Evolutionary conservation across 164 flowering plant species (phyloP), one percentile per base, ranked within the genome.

Genomic region (Magnolia changhungtana): DNA sequence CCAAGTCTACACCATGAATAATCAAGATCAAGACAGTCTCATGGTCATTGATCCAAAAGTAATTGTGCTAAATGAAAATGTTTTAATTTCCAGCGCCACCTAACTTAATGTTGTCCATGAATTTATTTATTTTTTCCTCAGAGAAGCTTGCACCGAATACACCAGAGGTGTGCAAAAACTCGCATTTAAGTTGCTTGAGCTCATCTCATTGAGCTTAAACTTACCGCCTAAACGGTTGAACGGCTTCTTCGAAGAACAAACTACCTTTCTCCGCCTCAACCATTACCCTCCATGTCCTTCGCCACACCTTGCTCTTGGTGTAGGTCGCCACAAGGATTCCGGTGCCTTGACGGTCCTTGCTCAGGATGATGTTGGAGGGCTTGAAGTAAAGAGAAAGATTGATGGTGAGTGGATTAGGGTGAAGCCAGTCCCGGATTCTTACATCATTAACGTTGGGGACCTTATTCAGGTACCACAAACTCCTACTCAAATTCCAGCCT

Each of bases 281-380:
- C 82, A 86, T 76, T 85, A 86, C 29, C 88, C 88, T 8, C 82
- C 87, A 3, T 88, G 90, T 72, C 87, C 90, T 16, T 29, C 65
- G 19, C 89, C 86, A 0, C 63, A 85, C 51, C 75, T 84, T 0
- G 83, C 84, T 29, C 83, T 81, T 3, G 82, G 83, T 18, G 80
- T 81, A 8, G 80, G 78, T 61, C 80, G 78, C 11, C 83, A 81
- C 78, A 77, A 81, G 45, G 83, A 81, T 27, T 50, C 37, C 19
- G 73, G 79, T 67, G 82, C 74, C 20, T 73, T 76, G 19, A 80
- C 82, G 8, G 70, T 80, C 21, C 79, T 80, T 2, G 76, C 79
- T 50, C 76, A 72, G 64, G 82, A 76, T 20, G 82, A 76, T 58
- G 82, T 80, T 23, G 77, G 82, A 5, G 82, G 79, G 24, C 73